These are phyloP conservation scores for Saccharomyces hybrid DNA, from an alignment of 1,139 yeast genomes.

Conservation along the genomic window DNA sequence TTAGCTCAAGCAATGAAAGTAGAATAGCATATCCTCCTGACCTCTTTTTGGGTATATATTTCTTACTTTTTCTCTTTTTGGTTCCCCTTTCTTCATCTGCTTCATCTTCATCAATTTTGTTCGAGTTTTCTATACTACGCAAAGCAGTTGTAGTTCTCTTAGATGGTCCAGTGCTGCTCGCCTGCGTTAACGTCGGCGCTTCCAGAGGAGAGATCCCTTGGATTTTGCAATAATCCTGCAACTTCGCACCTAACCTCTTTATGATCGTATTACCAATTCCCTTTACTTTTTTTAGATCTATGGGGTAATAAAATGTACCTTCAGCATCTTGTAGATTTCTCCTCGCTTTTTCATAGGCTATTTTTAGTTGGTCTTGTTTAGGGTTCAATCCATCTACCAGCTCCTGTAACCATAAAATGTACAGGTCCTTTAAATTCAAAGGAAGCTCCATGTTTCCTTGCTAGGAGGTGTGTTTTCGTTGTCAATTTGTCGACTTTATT, in stretches of 20 bases:
- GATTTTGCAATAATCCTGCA: conserved; percentile 20
- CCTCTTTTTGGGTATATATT: conserved; percentile 68
- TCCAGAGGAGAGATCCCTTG: not conserved
- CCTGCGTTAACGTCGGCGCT: too few species aligned
- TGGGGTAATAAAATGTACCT: conserved; percentile 19
- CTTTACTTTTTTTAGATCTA: conserved; percentile 26
- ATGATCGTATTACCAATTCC: conserved; percentile 30
- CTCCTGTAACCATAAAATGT: conserved; percentile 25
- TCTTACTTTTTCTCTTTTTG: conserved; percentile 32
- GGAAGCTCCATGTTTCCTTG: conserved; percentile 10
- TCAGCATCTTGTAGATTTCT: conserved; percentile 18
- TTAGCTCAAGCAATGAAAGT: conserved; percentile 52
- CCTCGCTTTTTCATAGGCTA: conserved; percentile 26
- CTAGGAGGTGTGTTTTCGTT: not conserved
- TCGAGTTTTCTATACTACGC: conserved; percentile 5
- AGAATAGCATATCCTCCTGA: conserved; percentile 87
- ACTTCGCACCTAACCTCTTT: conserved; percentile 18
- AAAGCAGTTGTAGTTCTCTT: conserved; percentile 16
- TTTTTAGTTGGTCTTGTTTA: conserved; percentile 25
- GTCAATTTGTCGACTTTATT: too few species aligned
- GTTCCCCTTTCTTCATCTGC: conserved; percentile 8
- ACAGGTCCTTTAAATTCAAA: conserved; percentile 20
- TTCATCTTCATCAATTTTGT: conserved; percentile 3
- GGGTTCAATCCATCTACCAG: conserved; percentile 19
- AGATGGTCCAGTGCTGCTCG: not conserved